Evolutionary conservation across 768 basidiomycete genomes (phyloP).

Genomic region (Russula vinacea): DNA sequence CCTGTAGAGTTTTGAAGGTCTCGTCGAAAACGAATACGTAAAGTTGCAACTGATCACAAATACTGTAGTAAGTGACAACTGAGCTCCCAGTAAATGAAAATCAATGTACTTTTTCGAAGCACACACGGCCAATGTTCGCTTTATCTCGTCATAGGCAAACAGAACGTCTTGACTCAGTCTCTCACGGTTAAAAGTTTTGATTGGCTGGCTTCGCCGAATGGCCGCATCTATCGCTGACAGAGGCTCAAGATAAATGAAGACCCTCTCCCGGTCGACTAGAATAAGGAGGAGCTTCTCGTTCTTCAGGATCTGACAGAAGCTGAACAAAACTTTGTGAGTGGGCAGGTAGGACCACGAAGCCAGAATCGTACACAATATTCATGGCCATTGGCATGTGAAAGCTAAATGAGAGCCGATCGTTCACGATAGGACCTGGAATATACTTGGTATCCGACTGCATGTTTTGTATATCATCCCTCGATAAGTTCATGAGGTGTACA

Average conservation of each 20-base stretch:
- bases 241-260: conserved; percentile 23
- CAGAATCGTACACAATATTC: conserved; percentile 10
- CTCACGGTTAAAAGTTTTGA: conserved; percentile 40
- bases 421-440: conserved; percentile 19
- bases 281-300: conserved; percentile 24
- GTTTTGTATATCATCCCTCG: conserved; percentile 17
- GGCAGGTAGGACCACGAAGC: background rate
- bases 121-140: conserved; percentile 49
- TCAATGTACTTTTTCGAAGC: conserved; percentile 41
- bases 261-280: background rate
- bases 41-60: conserved; percentile 35
- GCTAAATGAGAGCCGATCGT: background rate
- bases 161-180: conserved; percentile 46
- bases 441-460: conserved; percentile 16
- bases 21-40: conserved; percentile 52
- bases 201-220: background rate
- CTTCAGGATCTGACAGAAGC: conserved; percentile 23
- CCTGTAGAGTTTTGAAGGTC: conserved; percentile 40
- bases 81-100: background rate
- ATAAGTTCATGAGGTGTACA: conserved; percentile 13
- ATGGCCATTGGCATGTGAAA: conserved; percentile 11
- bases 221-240: background rate
- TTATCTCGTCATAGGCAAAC: conserved; percentile 52
- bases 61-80: background rate
- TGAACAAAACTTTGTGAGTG: background rate